phyloP scores from a whole-genome alignment of 2,329 filamentous ascomycete species.

The Elsinoe fawcettii region DNA sequence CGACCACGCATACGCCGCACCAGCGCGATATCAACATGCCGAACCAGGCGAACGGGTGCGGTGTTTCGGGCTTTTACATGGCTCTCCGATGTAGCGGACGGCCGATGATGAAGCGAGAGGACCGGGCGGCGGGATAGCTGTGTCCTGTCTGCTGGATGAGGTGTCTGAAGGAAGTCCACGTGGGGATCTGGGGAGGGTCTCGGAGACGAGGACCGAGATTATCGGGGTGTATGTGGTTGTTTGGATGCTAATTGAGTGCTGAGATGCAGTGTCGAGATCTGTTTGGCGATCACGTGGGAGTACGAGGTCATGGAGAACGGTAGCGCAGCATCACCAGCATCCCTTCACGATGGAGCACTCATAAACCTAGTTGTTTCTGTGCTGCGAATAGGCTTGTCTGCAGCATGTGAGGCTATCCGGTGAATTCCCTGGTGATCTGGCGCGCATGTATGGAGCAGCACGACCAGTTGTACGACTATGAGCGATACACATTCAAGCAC shows the following conservation, averaged over 20 bases:
- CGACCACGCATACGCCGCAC: not conserved
- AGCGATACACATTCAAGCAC: not conserved
- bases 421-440: no score
- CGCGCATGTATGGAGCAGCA: no score
- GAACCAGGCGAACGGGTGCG: not conserved
- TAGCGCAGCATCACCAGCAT: no score
- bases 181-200: not conserved
- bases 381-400: no score
- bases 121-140: no score
- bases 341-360: no score
- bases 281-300: no score
- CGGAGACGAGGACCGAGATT: not conserved
- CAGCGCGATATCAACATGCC: slow-evolving; percentile 6
- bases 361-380: no score
- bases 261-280: not conserved
- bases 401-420: no score
- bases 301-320: no score
- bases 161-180: not conserved
- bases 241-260: not conserved
- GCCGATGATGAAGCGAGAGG: not conserved
- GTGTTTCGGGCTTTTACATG: not conserved
- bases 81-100: not conserved
- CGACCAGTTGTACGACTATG: no score
- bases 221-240: not conserved
- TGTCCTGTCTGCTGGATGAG: not conserved